Conservation (phyloP, 2,329 filamentous ascomycete genomes). For the Monosporascus sp. region DNA sequence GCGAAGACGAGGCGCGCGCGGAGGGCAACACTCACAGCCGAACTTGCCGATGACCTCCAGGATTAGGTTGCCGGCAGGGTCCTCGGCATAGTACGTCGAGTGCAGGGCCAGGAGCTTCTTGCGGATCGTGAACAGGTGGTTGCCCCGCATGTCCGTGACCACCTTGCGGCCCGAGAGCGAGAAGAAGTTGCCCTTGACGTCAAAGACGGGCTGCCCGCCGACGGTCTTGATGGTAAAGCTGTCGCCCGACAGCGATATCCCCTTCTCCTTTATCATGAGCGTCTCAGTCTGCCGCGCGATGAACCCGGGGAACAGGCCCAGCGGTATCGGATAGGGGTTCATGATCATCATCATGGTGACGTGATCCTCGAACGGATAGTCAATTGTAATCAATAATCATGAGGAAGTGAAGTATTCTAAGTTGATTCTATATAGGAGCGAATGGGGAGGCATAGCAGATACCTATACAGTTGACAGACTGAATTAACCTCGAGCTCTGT, state of each 20-base stretch:
- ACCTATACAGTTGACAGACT: too few species aligned
- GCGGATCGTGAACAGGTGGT: constrained; percentile 52
- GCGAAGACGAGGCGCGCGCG: too few species aligned
- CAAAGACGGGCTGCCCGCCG: constrained; percentile 47
- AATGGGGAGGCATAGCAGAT: too few species aligned
- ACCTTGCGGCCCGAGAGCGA: constrained; percentile 50
- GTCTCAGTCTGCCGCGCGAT: constrained; percentile 37
- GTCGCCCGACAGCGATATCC: constrained; percentile 57
- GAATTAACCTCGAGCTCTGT: too few species aligned
- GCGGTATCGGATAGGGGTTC: constrained; percentile 7
- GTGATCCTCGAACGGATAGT: too few species aligned
- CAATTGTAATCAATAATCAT: too few species aligned
- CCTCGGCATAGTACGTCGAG: constrained; percentile 45
- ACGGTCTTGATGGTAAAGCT: constrained; percentile 56
- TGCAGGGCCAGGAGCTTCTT: constrained; percentile 48
- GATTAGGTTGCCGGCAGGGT: constrained; percentile 38
- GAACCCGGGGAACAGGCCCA: constrained; percentile 34
- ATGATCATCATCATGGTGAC: neutral
- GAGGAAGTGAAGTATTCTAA: too few species aligned
- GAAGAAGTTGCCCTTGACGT: constrained; percentile 50
- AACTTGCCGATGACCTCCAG: constrained; percentile 52
- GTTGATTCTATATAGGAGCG: too few species aligned
- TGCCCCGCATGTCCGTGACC: constrained; percentile 46
- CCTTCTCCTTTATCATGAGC: constrained; percentile 55
- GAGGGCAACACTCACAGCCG: constrained; percentile 34